These are phyloP conservation scores for Alternaria tenuissima DNA, from an alignment of 2,329 filamentous ascomycete genomes.

Conservation along the genomic window DNA sequence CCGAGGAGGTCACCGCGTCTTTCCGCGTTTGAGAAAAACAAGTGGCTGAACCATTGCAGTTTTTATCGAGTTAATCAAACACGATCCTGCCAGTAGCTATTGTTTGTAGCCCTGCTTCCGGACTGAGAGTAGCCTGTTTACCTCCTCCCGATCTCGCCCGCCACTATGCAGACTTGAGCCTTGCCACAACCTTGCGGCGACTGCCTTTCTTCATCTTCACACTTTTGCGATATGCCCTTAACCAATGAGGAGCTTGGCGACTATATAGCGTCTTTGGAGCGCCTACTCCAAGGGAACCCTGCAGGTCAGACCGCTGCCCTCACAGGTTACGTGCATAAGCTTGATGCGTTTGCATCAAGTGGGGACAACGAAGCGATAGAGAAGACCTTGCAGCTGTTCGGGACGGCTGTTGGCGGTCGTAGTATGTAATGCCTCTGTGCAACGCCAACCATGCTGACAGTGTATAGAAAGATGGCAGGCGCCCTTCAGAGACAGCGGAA, in stretches of 20 bases:
- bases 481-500: slow-evolving; percentile 35
- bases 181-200: slow-evolving; percentile 9
- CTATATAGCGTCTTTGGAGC: slow-evolving; percentile 27
- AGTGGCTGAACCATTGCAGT: slow-evolving; percentile 18
- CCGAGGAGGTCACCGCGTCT: slow-evolving; percentile 10
- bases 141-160: slow-evolving; percentile 6
- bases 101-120: slow-evolving; percentile 3
- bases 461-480: slow-evolving; percentile 41
- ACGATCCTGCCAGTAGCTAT: slow-evolving; percentile 3
- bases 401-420: slow-evolving; percentile 44
- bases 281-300: slow-evolving; percentile 24
- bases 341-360: slow-evolving; percentile 21
- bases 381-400: slow-evolving; percentile 36
- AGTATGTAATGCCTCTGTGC: slow-evolving; percentile 26
- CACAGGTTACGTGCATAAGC: slow-evolving; percentile 22
- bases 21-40: slow-evolving; percentile 14
- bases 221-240: slow-evolving; percentile 24
- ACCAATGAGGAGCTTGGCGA: slow-evolving; percentile 27
- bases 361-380: slow-evolving; percentile 22
- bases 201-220: slow-evolving; percentile 13
- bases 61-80: slow-evolving; percentile 8
- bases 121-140: slow-evolving; percentile 7
- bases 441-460: slow-evolving; percentile 31
- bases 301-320: slow-evolving; percentile 26
- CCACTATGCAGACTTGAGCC: slow-evolving; percentile 22